Conservation (phyloP, 257 asterid species). For the Solanum arcanum region DNA sequence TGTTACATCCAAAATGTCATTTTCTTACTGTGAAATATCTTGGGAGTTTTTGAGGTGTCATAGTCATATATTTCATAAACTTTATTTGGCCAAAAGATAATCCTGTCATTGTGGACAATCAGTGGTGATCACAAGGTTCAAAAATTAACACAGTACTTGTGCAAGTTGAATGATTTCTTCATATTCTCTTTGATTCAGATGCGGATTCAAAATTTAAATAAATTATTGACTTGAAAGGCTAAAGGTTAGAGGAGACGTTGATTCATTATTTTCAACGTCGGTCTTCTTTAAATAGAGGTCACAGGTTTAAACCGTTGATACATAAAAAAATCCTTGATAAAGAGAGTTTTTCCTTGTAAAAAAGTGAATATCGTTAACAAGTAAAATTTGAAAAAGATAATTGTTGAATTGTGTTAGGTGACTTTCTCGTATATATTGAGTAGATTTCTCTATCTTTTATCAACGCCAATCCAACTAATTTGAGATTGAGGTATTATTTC, state of each 20-base stretch:
- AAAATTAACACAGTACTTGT: not conserved
- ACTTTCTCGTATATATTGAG: not conserved
- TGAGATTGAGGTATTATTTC: not conserved
- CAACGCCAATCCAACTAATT: not conserved
- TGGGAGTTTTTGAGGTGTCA: not conserved
- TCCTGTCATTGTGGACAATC: not conserved
- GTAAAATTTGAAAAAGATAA: not conserved
- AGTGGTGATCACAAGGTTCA: not conserved
- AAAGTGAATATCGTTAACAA: not conserved
- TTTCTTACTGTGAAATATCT: not conserved
- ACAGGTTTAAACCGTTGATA: too few species aligned
- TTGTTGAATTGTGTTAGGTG: not conserved
- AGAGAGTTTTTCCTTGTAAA: not conserved
- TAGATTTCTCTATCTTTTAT: too few species aligned
- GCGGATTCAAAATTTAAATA: not conserved
- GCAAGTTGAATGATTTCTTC: not conserved
- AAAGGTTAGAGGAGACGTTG: rapidly evolving
- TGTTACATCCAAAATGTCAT: not conserved
- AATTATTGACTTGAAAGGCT: not conserved
- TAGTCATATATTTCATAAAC: not conserved
- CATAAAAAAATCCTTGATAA: not conserved
- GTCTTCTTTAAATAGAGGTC: too few species aligned
- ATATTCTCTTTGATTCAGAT: not conserved
- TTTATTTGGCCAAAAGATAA: not conserved
- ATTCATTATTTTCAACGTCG: not conserved